Evolutionary conservation across 352 stramenopile genomes (phyloP), one percentile per base, ranked within the genome.

Genomic region (Globisporangium emineosum): DNA sequence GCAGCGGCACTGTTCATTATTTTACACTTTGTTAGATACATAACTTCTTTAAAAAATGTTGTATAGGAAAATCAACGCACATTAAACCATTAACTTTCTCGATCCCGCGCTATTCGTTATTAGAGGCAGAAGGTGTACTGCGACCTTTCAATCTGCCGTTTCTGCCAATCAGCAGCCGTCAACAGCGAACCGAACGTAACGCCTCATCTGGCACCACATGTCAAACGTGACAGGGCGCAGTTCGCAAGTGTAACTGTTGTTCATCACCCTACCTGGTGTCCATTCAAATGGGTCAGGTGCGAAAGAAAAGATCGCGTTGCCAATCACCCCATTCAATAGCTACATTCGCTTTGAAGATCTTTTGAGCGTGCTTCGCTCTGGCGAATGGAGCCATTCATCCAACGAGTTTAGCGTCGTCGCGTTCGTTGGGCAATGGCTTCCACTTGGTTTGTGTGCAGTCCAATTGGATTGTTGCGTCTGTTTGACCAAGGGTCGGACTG

Each of bases 101-200:
- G n/a, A n/a, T n/a, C n/a, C n/a, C n/a, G n/a, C n/a, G n/a, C n/a
- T n/a, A n/a, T n/a, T n/a, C n/a, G n/a, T n/a, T n/a, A n/a, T n/a
- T n/a, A n/a, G n/a, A n/a, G n/a, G n/a, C n/a, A n/a, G n/a, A n/a
- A n/a, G n/a, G n/a, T n/a, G n/a, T n/a, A n/a, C n/a, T n/a, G n/a
- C 50, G 23, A 54, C 47, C n/a, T 17, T 33, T 54, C 47, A 29
- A 23, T 10, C 7, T 56, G 50, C 27, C 23, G 35, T 37, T 10
- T 37, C 27, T 37, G 27, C 50, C 15, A 56, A 25, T 56, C 27
- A 56, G 50, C 27, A 56, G 50, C 50, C 50, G 50, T 23, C 19
- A 25, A 25, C 25, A 8, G 27, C 27, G 17, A 56, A 37, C 50
- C 19, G 10, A 35, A 21, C 17, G 27, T 1, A 45, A n/a, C 37